These are phyloP conservation scores for Cladosporium sp. DNA, from an alignment of 2,329 filamentous ascomycete genomes.

Conservation along the genomic window DNA sequence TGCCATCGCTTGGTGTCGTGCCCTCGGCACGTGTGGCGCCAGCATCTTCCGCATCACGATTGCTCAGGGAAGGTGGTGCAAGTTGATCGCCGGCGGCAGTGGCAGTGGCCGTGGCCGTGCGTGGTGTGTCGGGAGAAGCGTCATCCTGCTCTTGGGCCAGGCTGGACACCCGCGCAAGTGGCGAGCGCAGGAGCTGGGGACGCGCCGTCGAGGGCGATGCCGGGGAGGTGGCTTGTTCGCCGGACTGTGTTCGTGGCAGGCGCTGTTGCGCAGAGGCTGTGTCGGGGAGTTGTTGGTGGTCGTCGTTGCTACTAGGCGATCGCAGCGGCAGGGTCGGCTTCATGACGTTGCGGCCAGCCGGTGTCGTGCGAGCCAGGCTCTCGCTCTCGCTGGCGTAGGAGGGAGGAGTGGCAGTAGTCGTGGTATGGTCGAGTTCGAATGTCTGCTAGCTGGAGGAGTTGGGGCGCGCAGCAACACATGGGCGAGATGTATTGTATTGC, in stretches of 20 bases:
- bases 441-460: neutral
- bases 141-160: constrained; percentile 12
- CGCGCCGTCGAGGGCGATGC: constrained; percentile 2
- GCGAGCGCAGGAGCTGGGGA: constrained; percentile 16
- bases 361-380: constrained; percentile 7
- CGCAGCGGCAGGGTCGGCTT: constrained; percentile 15
- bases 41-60: constrained; percentile 6
- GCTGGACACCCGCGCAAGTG: constrained; percentile 11
- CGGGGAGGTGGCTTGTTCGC: neutral
- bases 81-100: neutral
- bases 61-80: constrained; percentile 2
- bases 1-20: constrained; percentile 9
- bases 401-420: neutral
- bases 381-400: neutral
- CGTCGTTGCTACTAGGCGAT: constrained; percentile 9
- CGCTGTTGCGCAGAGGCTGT: constrained; percentile 1
- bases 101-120: constrained; percentile 10
- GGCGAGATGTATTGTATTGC: constrained; percentile 2
- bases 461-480: constrained; percentile 15
- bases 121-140: neutral
- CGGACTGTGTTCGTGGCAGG: neutral
- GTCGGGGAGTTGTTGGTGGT: neutral
- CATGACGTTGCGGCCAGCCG: constrained; percentile 16
- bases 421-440: neutral
- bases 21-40: constrained; percentile 9